A percentile compares a stretch with the other conserved stretches of the same genome.
Conservation (phyloP, 2,329 filamentous ascomycete genomes). For the Penicillium sp. region DNA sequence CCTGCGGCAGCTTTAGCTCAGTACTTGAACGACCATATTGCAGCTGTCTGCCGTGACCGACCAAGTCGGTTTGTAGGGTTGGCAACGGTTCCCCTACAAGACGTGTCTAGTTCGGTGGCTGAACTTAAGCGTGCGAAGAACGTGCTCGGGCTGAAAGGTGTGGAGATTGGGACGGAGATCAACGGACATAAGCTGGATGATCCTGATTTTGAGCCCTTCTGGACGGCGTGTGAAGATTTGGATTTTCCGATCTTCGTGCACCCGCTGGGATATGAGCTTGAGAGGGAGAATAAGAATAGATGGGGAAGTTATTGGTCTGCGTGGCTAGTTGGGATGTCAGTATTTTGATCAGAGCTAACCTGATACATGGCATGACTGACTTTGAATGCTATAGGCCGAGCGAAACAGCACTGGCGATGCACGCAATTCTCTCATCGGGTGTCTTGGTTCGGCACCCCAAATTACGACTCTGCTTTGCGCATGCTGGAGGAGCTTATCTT, state of each 20-base stretch:
- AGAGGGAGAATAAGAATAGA: conserved; percentile 16
- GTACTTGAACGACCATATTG: conserved; percentile 19
- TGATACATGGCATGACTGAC: background rate
- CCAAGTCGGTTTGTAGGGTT: conserved; percentile 15
- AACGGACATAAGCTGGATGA: conserved; percentile 10
- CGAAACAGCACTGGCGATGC: conserved; percentile 18
- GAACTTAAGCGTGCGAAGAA: conserved; percentile 12
- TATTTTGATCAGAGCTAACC: background rate
- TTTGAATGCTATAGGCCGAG: conserved; percentile 4
- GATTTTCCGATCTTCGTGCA: conserved; percentile 20
- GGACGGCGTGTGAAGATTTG: conserved; percentile 17
- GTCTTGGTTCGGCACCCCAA: conserved; percentile 14
- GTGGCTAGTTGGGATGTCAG: conserved; percentile 19
- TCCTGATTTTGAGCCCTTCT: conserved; percentile 14
- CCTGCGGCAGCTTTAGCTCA: conserved; percentile 8
- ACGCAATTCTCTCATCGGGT: conserved; percentile 14
- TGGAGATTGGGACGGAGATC: conserved; percentile 19
- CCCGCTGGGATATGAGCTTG: conserved; percentile 19
- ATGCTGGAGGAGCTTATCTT: conserved; percentile 17
- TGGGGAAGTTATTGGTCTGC: conserved; percentile 22
- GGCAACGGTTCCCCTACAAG: conserved; percentile 18
- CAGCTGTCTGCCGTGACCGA: conserved; percentile 8
- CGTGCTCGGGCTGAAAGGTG: conserved; percentile 12
- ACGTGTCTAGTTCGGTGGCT: conserved; percentile 8
- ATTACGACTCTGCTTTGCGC: conserved; percentile 18